Evolutionary conservation across 371 early-diverging fungal genomes (phyloP).

Genomic region (Parasitella parasitica): DNA sequence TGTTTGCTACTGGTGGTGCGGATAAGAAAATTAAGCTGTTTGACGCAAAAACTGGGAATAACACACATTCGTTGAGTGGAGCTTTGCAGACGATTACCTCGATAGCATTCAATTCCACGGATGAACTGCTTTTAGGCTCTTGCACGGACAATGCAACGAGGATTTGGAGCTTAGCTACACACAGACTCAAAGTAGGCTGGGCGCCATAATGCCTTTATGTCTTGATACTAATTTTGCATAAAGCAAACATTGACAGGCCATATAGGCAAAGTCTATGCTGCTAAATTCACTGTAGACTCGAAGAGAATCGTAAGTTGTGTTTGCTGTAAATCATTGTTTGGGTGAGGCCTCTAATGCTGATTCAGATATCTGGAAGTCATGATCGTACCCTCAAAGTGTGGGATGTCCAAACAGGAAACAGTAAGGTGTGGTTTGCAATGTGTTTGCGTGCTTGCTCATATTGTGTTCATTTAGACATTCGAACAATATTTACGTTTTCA

Average conservation of each 20-base stretch:
- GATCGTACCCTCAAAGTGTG: conserved; percentile 95
- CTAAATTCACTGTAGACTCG: conserved; percentile 80
- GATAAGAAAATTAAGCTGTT: conserved; percentile 86
- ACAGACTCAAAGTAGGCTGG: conserved; percentile 56
- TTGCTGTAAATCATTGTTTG: neutral
- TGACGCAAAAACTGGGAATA: conserved; percentile 75
- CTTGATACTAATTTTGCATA: neutral
- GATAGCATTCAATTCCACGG: conserved; percentile 74
- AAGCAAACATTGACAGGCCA: conserved; percentile 95
- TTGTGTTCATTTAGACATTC: conserved; percentile 47
- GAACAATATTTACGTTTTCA: conserved; percentile 91
- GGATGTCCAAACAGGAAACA: conserved; percentile 88
- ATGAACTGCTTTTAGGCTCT: conserved; percentile 80
- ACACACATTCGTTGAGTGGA: conserved; percentile 72
- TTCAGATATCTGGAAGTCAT: conserved; percentile 87
- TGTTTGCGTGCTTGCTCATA: neutral
- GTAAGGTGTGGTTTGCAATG: conserved; percentile 41
- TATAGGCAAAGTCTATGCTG: conserved; percentile 89
- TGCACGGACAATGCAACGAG: conserved; percentile 90
- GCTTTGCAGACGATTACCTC: conserved; percentile 85
- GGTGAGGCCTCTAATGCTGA: neutral
- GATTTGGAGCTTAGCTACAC: conserved; percentile 82
- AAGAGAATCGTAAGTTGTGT: conserved; percentile 69
- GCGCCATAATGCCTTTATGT: neutral
- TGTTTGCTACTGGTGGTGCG: conserved; percentile 87